Percentiles rank a stretch among this genome's conserved stretches.
phyloP scores from a whole-genome alignment of 768 basidiomycete species.

The Auricularia cornea region DNA sequence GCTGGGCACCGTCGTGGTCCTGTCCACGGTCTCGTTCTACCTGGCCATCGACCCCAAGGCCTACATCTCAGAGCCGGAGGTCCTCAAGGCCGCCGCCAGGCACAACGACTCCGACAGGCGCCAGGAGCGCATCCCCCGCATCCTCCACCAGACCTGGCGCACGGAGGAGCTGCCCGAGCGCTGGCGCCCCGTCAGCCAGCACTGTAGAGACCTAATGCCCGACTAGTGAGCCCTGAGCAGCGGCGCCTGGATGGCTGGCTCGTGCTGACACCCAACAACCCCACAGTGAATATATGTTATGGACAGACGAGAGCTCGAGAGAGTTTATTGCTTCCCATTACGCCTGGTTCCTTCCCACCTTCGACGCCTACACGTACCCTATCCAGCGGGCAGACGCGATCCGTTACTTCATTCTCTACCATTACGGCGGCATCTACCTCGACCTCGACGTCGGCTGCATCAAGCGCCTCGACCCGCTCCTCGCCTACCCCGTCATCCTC shows the following conservation, averaged over 20 bases:
- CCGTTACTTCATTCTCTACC: slow-evolving; percentile 94
- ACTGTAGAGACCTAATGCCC: slow-evolving; percentile 84
- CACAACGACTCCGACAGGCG: slow-evolving; percentile 56
- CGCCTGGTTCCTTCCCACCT: slow-evolving; percentile 88
- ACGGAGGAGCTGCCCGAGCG: slow-evolving; percentile 71
- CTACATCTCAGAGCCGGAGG: slow-evolving; percentile 72
- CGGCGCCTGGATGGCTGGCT: slow-evolving; percentile 6
- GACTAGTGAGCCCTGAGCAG: slow-evolving; percentile 70
- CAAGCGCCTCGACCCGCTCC: slow-evolving; percentile 75
- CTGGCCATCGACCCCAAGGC: slow-evolving; percentile 72
- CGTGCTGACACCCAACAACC: slow-evolving; percentile 24
- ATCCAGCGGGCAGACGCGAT: slow-evolving; percentile 97
- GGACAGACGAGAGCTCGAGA: slow-evolving; percentile 89
- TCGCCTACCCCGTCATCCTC: slow-evolving; percentile 80
- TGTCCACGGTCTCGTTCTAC: slow-evolving; percentile 86
- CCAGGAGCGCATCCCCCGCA: slow-evolving; percentile 75
- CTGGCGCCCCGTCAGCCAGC: slow-evolving; percentile 76
- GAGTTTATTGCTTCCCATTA: slow-evolving; percentile 85
- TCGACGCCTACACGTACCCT: slow-evolving; percentile 81
- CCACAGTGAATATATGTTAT: slow-evolving; percentile 85
- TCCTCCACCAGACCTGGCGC: slow-evolving; percentile 99
- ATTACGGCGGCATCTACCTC: slow-evolving; percentile 92
- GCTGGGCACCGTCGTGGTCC: slow-evolving; percentile 80
- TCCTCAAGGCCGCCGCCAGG: slow-evolving; percentile 49
- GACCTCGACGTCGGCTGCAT: slow-evolving; percentile 95